Percentiles rank a stretch among this genome's conserved stretches.
Evolutionary conservation across 2,329 filamentous ascomycete species (phyloP).

Genomic region (Botrytis galanthina): DNA sequence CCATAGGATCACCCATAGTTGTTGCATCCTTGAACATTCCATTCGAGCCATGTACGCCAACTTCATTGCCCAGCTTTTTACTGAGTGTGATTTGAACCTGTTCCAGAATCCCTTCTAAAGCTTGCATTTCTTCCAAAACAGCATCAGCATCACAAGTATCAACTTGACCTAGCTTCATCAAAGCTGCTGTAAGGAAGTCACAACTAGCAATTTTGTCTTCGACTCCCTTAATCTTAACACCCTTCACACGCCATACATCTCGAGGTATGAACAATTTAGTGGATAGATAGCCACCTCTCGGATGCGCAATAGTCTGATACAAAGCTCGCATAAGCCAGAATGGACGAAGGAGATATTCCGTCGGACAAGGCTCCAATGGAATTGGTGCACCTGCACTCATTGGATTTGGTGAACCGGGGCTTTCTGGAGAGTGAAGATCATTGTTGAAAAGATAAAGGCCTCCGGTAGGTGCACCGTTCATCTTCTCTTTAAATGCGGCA

Average conservation of each 20-base stretch:
- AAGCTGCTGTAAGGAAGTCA: slow-evolving; percentile 83
- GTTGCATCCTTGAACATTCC: slow-evolving; percentile 71
- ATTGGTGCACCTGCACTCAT: slow-evolving; percentile 65
- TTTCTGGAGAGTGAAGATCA: slow-evolving; percentile 68
- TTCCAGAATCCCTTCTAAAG: slow-evolving; percentile 80
- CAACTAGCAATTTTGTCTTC: slow-evolving; percentile 94
- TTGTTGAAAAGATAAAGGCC: slow-evolving; percentile 82
- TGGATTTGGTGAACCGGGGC: slow-evolving; percentile 63
- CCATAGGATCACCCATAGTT: slow-evolving; percentile 43
- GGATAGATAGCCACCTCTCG: slow-evolving; percentile 86
- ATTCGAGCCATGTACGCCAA: slow-evolving; percentile 75
- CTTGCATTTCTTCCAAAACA: slow-evolving; percentile 90
- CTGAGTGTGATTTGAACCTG: slow-evolving; percentile 73
- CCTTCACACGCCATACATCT: slow-evolving; percentile 91
- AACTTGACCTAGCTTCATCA: slow-evolving; percentile 78
- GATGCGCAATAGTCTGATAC: slow-evolving; percentile 88
- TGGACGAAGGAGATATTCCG: slow-evolving; percentile 82
- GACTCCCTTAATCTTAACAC: slow-evolving; percentile 84
- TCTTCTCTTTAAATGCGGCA: slow-evolving; percentile 58
- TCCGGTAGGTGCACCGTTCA: slow-evolving; percentile 57
- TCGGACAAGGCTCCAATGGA: slow-evolving; percentile 86
- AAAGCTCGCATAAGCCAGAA: slow-evolving; percentile 98
- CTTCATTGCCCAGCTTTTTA: slow-evolving; percentile 89
- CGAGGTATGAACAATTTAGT: slow-evolving; percentile 88
- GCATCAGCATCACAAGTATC: slow-evolving; percentile 90